Evolutionary conservation across 257 asterid genomes (phyloP), one percentile per base, ranked within the genome.

Genomic region (Penstemon eatonii): DNA sequence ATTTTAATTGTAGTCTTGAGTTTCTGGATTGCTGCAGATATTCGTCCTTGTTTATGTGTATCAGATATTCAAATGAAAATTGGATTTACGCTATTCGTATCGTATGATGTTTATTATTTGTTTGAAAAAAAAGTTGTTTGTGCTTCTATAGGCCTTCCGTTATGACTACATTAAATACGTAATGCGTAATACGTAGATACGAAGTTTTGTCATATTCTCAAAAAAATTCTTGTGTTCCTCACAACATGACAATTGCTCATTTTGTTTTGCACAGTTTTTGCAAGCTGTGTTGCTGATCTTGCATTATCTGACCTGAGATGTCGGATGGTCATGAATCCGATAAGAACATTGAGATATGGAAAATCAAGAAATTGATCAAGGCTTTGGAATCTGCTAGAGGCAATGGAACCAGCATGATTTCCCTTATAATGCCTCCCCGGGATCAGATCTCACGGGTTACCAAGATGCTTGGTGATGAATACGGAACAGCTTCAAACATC

Each of bases 331-430:
- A 72, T 3, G 82, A 78, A 38, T 56, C 75, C 52, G 82, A 73
- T 56, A 77, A 60, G 15, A 77, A 77, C 63, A 72, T 77, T 57
- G 81, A 77, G 72, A 77, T 72, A 72, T 67, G 78, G 78, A 77
- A 77, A 69, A 77, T 77, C 54, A 73, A 77, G 76, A 77, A 77
- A 58, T 51, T 77, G 65, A 77, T 77, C 56, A 77, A 72, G 60
- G 81, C 81, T 11, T 60, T 77, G 62, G 82, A 77, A 68, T 51
- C 78, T 51, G 82, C 82, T 64, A 73, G 82, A 64, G 82, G 82
- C 49, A 77, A 77, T 73, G 82, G 82, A 5, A 77, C 82, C 43
- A 68, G 82, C 57, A 77, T 77, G 82, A 77, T 77, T 51, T 77
- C 82, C 12, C 78, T 77, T 66, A 77, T 73, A 19, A 77, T 73